Evolutionary conservation across 2,329 filamentous ascomycete species (phyloP).

Genomic region (Aotearoamyces nothofagi): DNA sequence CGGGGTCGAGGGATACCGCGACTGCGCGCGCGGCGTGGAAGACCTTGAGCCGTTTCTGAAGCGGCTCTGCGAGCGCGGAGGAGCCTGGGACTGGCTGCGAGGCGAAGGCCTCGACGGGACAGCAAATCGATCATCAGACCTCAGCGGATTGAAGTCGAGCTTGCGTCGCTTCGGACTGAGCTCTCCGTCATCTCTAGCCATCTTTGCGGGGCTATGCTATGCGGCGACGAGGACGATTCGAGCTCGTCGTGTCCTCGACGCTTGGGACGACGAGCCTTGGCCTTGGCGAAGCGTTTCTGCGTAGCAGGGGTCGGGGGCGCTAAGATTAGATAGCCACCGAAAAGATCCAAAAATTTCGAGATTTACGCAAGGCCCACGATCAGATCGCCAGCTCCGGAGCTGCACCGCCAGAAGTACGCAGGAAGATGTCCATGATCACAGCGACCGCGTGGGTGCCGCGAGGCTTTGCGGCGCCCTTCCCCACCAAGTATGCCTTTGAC

Average conservation of each 20-base stretch:
- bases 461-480: conserved; percentile 41
- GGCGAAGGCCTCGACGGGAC: conserved; percentile 13
- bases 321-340: conserved; percentile 1
- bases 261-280: background rate
- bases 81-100: conserved; percentile 16
- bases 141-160: conserved; percentile 41
- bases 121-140: conserved; percentile 39
- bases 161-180: conserved; percentile 48
- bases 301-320: too few species aligned
- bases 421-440: conserved; percentile 41
- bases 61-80: conserved; percentile 24
- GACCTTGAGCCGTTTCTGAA: conserved; percentile 13
- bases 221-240: too few species aligned
- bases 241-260: too few species aligned
- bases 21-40: conserved; percentile 18
- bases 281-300: too few species aligned
- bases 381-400: too few species aligned
- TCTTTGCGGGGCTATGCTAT: conserved; percentile 7
- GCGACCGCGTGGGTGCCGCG: conserved; percentile 42
- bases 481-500: conserved; percentile 39
- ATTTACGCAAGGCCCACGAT: too few species aligned
- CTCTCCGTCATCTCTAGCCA: conserved; percentile 24
- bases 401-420: too few species aligned
- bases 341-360: too few species aligned
- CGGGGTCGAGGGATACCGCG: conserved; percentile 19